Evolutionary conservation across 257 asterid genomes (phyloP).

Genomic region (Nicotiana undulata): DNA sequence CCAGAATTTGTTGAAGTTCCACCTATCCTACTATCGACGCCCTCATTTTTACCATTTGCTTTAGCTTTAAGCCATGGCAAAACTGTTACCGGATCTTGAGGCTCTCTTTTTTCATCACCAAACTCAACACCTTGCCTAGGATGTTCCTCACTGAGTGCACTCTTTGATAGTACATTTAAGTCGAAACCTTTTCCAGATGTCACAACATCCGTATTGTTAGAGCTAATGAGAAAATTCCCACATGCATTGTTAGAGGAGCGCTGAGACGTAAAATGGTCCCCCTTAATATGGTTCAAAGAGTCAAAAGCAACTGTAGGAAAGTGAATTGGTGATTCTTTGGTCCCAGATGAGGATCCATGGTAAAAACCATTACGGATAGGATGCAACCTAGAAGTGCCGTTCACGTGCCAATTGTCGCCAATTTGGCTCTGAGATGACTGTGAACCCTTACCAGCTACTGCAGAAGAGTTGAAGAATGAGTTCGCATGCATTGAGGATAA

Average conservation of each 20-base stretch:
- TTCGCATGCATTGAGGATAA: conserved; percentile 24
- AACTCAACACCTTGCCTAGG: conserved; percentile 32
- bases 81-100: conserved; percentile 25
- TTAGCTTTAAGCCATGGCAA: conserved; percentile 77
- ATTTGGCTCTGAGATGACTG: conserved; percentile 29
- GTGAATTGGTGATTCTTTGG: conserved; percentile 31
- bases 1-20: conserved; percentile 14
- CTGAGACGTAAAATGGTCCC: conserved; percentile 23
- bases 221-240: conserved; percentile 23
- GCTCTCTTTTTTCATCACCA: conserved; percentile 27
- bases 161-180: conserved; percentile 50
- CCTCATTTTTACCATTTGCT: conserved; percentile 23
- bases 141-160: conserved; percentile 33
- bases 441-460: conserved; percentile 28
- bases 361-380: conserved; percentile 36
- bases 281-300: conserved; percentile 29
- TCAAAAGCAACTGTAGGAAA: conserved; percentile 25
- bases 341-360: conserved; percentile 57
- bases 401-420: conserved; percentile 47
- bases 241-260: conserved; percentile 25
- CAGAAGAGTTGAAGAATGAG: conserved; percentile 39
- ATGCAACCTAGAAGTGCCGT: conserved; percentile 26
- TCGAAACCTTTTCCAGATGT: conserved; percentile 50
- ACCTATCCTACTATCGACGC: conserved; percentile 18
- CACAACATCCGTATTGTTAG: conserved; percentile 18